Evolutionary conservation across 352 stramenopile genomes (phyloP).

Genomic region (Ochromonadaceae sp.): DNA sequence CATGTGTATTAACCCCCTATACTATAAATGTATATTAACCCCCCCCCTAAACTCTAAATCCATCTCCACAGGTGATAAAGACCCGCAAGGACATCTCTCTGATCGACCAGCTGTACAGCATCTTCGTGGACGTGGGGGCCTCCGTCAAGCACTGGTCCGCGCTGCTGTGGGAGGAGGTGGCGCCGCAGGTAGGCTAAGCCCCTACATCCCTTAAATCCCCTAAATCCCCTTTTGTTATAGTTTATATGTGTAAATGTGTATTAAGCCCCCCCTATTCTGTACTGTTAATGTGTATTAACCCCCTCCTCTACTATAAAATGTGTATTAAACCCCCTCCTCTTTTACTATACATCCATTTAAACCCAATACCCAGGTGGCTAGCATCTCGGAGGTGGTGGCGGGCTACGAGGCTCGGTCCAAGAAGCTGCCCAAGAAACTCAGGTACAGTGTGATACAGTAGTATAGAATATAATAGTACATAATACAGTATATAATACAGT

Average conservation of each 20-base stretch:
- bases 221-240: no score
- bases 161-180: constrained; percentile 48
- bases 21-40: constrained; percentile 34
- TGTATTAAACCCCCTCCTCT: no score
- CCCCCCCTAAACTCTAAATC: no score
- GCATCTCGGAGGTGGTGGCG: constrained; percentile 47
- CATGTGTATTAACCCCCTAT: no score
- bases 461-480: constrained; percentile 5
- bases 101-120: constrained; percentile 60
- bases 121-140: constrained; percentile 64
- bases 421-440: constrained; percentile 57
- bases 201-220: no score
- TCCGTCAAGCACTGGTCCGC: constrained; percentile 48
- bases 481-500: constrained; percentile 9
- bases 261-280: no score
- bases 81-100: constrained; percentile 64
- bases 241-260: no score
- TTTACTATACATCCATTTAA: no score
- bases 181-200: no score
- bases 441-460: constrained; percentile 20
- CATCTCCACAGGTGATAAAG: constrained; percentile 59
- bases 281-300: no score
- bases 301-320: no score
- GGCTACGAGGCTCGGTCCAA: constrained; percentile 50
- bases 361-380: no score